Conservation (phyloP, 352 stramenopile species). For the Pythium plurisporium region DNA sequence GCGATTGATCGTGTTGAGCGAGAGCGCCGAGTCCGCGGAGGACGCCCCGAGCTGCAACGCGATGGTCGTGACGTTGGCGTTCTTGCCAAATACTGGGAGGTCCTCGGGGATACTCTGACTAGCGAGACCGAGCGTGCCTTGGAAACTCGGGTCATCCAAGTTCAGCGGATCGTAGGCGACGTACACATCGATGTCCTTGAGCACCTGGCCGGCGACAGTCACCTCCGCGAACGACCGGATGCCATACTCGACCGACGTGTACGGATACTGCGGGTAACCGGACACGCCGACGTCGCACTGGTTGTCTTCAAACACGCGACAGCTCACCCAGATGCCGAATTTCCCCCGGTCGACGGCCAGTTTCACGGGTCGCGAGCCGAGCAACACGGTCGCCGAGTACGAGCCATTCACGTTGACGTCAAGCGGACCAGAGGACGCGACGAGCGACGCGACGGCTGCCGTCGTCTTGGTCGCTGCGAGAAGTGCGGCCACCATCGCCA, state of each 20-base stretch:
- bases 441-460: too few relatives aligned
- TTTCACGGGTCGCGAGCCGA: not conserved
- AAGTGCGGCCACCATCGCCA: too few relatives aligned
- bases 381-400: conserved; percentile 1
- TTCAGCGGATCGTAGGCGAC: not conserved
- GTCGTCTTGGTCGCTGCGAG: too few relatives aligned
- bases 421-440: too few relatives aligned
- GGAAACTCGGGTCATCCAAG: not conserved
- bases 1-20: not conserved
- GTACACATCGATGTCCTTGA: not conserved
- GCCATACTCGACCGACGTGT: not conserved
- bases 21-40: conserved; percentile 1
- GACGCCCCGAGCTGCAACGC: conserved; percentile 3
- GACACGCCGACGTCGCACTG: not conserved
- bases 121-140: not conserved
- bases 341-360: not conserved
- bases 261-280: not conserved
- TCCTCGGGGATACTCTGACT: not conserved
- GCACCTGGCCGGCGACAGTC: not conserved
- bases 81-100: not conserved
- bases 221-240: not conserved
- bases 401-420: conserved; percentile 10
- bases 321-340: conserved; percentile 3
- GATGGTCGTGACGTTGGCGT: not conserved
- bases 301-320: not conserved